Base-by-base conservation (phyloP, 139 green algal genomes). In the Coelastrella sp. region DNA sequence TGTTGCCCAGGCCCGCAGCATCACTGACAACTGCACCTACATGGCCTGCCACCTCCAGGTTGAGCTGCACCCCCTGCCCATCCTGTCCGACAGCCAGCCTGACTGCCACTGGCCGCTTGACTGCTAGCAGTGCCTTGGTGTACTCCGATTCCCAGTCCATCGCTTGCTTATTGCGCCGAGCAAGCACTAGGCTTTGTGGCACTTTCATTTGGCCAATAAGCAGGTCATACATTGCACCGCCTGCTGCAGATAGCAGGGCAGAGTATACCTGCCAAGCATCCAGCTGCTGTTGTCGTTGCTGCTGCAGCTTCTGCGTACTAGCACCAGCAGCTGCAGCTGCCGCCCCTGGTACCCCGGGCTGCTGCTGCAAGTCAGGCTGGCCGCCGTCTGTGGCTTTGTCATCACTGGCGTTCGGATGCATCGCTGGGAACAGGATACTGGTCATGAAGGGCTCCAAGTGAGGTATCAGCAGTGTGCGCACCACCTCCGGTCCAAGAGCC, bases 401-500 rank as follows among this genome's bases (percentile, higher is more conserved):
- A 13, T 20, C 73, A 47, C 16, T 22, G 66, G 5, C 59, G 20
- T 11, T 61, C 19, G 22, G 14, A 14, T 79, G 66, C 83, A 92
- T 85, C 3, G 86, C 66, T 5, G 92, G 92, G 47, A 86, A 87
- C 77, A 98, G 94, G 17, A 13, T 19, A 54, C 86, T 76, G 3
- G 68, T 23, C 76, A 97, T 65, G 89, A 97, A 97, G 4, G 92
- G 89, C 54, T 93, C 86, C 32, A 98, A 86, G 87, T 97, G 94
- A 16, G 97, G 97, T 85, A 98, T 80, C 58, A 98, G 93, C 73
- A 98, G 83, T 56, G 93, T 83, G 19, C 94, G 92, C 23, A 97
- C 94, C 7, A 89, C 91, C 54, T 90, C 82, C 17, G 92, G 92
- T 3, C 97, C 97, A 60, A 98, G 92, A 3, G 96, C 95, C 17